Percentiles rank a stretch among this genome's conserved stretches.
Evolutionary conservation across 2,329 filamentous ascomycete genomes (phyloP).

Genomic region (Penicillium sp.): DNA sequence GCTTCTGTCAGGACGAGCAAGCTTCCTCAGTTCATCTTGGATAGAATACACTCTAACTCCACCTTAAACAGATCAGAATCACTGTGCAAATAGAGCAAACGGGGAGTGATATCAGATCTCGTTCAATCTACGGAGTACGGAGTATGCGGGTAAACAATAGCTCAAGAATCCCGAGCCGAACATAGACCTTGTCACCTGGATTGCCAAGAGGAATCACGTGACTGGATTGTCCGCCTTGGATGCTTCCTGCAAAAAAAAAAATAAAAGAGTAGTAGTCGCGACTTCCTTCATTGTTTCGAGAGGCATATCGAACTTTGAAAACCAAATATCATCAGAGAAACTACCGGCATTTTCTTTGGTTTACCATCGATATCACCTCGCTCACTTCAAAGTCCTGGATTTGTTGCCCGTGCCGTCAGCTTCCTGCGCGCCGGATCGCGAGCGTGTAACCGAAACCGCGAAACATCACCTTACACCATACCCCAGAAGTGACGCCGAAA

Average conservation of each 20-base stretch:
- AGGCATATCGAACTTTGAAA: constrained; percentile 1
- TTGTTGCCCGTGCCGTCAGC: constrained; percentile 4
- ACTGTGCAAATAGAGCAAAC: not conserved
- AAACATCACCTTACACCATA: constrained; percentile 5
- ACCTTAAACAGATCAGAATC: not conserved
- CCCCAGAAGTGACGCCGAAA: constrained; percentile 11
- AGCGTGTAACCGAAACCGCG: constrained; percentile 20
- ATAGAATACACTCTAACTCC: not conserved
- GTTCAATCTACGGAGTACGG: not conserved
- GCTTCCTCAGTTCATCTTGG: not conserved
- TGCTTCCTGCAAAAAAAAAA: constrained; percentile 9
- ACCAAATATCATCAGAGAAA: constrained; percentile 1
- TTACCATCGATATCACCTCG: not conserved
- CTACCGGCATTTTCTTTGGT: not conserved
- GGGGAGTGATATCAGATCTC: not conserved
- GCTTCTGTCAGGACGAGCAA: not conserved
- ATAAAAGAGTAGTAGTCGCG: constrained; percentile 2
- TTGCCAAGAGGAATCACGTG: constrained; percentile 7
- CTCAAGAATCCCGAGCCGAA: not conserved
- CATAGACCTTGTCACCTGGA: constrained; percentile 1
- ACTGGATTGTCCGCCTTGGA: constrained; percentile 6
- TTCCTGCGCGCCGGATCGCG: constrained; percentile 21
- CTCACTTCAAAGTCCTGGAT: not conserved
- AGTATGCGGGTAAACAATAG: constrained; percentile 1
- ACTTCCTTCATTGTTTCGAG: constrained; percentile 2